Evolutionary conservation across 495 filamentous ascomycete genomes (phyloP).

Genomic region (Aspergillus homomorphus): DNA sequence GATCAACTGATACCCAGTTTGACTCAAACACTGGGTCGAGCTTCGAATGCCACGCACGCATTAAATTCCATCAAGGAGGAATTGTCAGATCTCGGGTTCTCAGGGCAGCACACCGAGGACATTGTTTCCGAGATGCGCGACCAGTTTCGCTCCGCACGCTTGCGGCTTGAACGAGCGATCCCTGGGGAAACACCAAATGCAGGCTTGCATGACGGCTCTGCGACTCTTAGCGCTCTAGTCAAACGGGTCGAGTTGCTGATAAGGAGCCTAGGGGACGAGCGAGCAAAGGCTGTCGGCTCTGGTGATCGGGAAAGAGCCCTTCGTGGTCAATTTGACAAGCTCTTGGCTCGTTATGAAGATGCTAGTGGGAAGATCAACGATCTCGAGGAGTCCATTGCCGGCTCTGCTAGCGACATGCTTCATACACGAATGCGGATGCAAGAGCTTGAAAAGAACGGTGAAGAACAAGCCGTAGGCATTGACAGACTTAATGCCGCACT

Average conservation of each 20-base stretch:
- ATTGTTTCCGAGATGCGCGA: conserved; percentile 49
- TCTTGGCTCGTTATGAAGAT: conserved; percentile 36
- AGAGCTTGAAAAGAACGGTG: conserved; percentile 49
- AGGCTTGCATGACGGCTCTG: conserved; percentile 35
- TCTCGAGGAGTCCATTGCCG: conserved; percentile 54
- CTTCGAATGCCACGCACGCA: conserved; percentile 34
- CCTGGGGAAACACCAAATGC: conserved; percentile 59
- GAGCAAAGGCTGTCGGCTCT: conserved; percentile 27
- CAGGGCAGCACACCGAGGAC: conserved; percentile 43
- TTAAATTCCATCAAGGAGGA: conserved; percentile 40
- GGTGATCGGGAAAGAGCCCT: conserved; percentile 36
- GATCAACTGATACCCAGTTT: conserved; percentile 33
- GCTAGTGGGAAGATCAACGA: conserved; percentile 45
- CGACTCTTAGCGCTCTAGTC: conserved; percentile 37
- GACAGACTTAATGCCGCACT: conserved; percentile 60
- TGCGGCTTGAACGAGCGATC: conserved; percentile 63
- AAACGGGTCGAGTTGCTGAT: conserved; percentile 38
- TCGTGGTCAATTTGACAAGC: conserved; percentile 42
- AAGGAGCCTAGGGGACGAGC: conserved; percentile 33
- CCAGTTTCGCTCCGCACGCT: conserved; percentile 61
- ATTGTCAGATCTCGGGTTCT: conserved; percentile 55
- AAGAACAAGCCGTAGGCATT: conserved; percentile 56
- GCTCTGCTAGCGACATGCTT: conserved; percentile 51
- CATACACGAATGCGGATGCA: conserved; percentile 43
- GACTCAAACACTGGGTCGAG: conserved; percentile 33